Evolutionary conservation across 2,329 filamentous ascomycete genomes (phyloP).

Genomic region (Aspergillus costaricaensis): DNA sequence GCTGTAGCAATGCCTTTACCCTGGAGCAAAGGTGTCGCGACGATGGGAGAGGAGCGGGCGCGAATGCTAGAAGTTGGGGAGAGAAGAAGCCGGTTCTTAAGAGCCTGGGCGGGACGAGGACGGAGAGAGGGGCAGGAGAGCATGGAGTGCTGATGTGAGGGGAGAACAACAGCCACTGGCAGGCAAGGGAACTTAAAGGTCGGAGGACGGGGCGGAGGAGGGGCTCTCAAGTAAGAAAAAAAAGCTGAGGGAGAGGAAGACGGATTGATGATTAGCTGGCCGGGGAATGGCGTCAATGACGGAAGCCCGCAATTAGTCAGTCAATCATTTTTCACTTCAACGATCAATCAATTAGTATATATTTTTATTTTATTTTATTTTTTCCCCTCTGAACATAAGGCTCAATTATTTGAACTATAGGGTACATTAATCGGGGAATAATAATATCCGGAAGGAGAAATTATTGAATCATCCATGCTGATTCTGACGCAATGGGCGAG

Average conservation of each 20-base stretch:
- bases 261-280: background rate
- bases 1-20: slow-evolving; percentile 17
- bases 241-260: background rate
- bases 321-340: background rate
- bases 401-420: no score
- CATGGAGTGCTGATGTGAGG: slow-evolving; percentile 20
- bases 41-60: slow-evolving; percentile 6
- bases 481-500: slow-evolving; percentile 18
- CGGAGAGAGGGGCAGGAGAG: slow-evolving; percentile 23
- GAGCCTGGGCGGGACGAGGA: slow-evolving; percentile 20
- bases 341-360: no score
- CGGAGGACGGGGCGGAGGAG: no score
- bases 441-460: background rate
- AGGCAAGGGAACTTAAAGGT: background rate
- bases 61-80: slow-evolving; percentile 1
- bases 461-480: background rate
- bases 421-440: background rate
- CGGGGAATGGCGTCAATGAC: slow-evolving; percentile 1
- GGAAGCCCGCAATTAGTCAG: background rate
- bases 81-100: slow-evolving; percentile 18
- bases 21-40: slow-evolving; percentile 10
- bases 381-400: no score
- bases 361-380: no score
- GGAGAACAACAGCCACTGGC: background rate
- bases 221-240: background rate